These are phyloP conservation scores for Fragaria vesca DNA, from an alignment of 306 rosid genomes.

Conservation along the genomic window DNA sequence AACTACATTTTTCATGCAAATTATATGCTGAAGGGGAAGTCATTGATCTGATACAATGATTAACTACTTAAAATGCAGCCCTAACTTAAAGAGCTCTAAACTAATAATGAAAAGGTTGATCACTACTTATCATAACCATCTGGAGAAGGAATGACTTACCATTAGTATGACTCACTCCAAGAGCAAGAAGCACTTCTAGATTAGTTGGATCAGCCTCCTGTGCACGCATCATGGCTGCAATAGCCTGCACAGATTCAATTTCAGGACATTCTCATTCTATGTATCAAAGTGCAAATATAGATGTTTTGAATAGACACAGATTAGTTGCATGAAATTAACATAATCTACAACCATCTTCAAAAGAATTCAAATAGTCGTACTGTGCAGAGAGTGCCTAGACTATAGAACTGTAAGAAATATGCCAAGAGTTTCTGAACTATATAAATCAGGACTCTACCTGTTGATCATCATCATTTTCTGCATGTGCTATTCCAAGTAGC, in stretches of 20 bases:
- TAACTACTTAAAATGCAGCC: neutral
- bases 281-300: neutral
- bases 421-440: neutral
- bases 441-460: constrained; percentile 53
- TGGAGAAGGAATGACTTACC: constrained; percentile 54
- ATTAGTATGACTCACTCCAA: constrained; percentile 98
- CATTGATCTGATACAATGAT: neutral
- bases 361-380: neutral
- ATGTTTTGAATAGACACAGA: constrained; percentile 1
- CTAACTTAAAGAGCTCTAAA: neutral
- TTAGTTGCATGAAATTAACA: neutral
- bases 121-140: neutral
- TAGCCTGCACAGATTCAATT: constrained; percentile 58
- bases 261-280: constrained; percentile 17
- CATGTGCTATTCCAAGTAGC: constrained; percentile 96
- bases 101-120: neutral
- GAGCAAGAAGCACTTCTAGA: constrained; percentile 98
- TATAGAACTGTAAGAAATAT: neutral
- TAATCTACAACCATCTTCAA: neutral
- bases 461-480: constrained; percentile 98
- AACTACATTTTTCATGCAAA: neutral
- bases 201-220: constrained; percentile 94
- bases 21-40: constrained; percentile 6
- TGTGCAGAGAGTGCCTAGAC: neutral
- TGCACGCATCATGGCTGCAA: constrained; percentile 99